Conservation (phyloP, 2,329 filamentous ascomycete species). For the Orbilia blumenaviensis region DNA sequence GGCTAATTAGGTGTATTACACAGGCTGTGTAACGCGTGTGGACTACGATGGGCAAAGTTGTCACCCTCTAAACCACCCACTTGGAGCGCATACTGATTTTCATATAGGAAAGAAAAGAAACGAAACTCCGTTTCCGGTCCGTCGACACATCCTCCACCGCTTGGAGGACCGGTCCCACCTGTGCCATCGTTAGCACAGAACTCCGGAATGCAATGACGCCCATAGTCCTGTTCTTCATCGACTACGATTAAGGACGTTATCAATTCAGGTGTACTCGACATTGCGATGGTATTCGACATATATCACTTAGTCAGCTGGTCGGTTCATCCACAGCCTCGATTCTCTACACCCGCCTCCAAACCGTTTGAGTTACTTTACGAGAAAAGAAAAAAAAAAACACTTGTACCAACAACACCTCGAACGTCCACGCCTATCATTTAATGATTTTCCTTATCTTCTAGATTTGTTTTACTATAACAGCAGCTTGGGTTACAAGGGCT, state of each 20-base stretch:
- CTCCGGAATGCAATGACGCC: constrained; percentile 17
- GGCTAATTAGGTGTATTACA: neutral
- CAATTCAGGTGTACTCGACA: neutral
- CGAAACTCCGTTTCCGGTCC: constrained; percentile 55
- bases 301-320: too few species aligned
- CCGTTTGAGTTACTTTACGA: neutral
- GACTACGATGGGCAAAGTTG: constrained; percentile 75
- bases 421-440: neutral
- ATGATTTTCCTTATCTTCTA: constrained; percentile 17
- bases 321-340: neutral
- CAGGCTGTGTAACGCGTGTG: constrained; percentile 87
- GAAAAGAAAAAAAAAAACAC: neutral
- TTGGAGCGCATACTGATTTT: neutral
- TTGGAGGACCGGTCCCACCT: constrained; percentile 27
- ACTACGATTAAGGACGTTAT: neutral
- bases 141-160: constrained; percentile 43
- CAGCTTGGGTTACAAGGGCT: constrained; percentile 32
- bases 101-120: constrained; percentile 57
- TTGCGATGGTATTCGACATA: neutral
- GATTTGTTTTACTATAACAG: constrained; percentile 34
- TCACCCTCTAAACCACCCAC: constrained; percentile 57
- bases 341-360: neutral
- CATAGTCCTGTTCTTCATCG: constrained; percentile 17
- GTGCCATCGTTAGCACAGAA: constrained; percentile 17
- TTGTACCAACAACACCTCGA: constrained; percentile 12